Evolutionary conservation across 805 yeast species (phyloP), one percentile per base, ranked within the genome.

Genomic region (Phaffomyces opuntiae): DNA sequence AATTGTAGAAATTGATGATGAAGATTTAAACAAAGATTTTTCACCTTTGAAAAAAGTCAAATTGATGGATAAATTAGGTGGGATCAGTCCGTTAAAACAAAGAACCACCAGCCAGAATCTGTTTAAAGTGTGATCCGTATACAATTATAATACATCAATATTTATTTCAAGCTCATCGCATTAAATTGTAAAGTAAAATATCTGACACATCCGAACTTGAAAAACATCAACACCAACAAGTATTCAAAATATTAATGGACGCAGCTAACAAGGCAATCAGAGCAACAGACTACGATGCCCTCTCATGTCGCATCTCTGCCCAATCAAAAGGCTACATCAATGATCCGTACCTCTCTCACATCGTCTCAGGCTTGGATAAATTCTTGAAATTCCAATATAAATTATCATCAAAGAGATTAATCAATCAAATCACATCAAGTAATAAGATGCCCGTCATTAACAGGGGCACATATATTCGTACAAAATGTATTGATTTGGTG

Each of bases 381-480:
- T 54, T 53, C 21, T 27, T 58, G 9, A 55, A 48, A 33, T 58
- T 38, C 37, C 56, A 57, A 37, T 48, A 55, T 42, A 56, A 51
- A 25, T 17, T 52, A 16, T 49, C 60, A 5, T 47, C 55, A 9
- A 49, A 48, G 32, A 42, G 62, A 12, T 39, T 44, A 2, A 41
- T 54, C 38, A 53, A 49, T 13, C 33, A 41, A 5, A 51, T 59
- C 9, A 46, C 49, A 8, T 45, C 51, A 21, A 39, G 47, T 9
- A 44, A 48, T 26, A 59, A 59, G 40, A 43, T 76, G 12, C 91
- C 91, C 0, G 69, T 83, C 17, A 83, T 84, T 54, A 84, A 83
- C 53, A 63, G 84, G 40, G 90, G 90, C 0, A 81, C 89, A 0
- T 83, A 78, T 59, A 63, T 82, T 19, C 64, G 91, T 34, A 80